Percentiles rank a stretch among this genome's conserved stretches.
phyloP scores from a whole-genome alignment of 139 green algal genomes.

The Picocystis salinarum region DNA sequence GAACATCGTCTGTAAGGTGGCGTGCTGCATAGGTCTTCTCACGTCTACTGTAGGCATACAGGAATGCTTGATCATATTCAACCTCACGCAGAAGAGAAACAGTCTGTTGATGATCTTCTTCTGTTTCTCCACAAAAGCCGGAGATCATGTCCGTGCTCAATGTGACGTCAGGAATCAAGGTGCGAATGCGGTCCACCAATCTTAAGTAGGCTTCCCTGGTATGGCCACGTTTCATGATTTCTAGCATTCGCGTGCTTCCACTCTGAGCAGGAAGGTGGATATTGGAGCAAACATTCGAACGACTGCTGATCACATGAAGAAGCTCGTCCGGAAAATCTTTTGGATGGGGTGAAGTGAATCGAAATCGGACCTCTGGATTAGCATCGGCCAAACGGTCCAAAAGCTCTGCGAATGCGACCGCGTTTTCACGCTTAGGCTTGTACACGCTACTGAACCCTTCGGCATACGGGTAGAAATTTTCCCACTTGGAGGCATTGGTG shows the following conservation, averaged over 20 bases:
- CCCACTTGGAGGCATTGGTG: constrained; percentile 1
- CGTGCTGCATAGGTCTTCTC: constrained; percentile 58
- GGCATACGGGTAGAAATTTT: constrained; percentile 17
- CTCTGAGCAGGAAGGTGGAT: constrained; percentile 84
- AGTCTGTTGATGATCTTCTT: constrained; percentile 58
- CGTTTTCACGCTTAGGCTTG: constrained; percentile 34
- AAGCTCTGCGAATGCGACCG: constrained; percentile 52
- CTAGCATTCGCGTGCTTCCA: constrained; percentile 40
- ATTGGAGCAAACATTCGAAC: constrained; percentile 61
- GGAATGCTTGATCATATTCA: constrained; percentile 57
- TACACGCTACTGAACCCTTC: constrained; percentile 59
- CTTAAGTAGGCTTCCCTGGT: constrained; percentile 59
- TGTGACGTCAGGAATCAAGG: constrained; percentile 34
- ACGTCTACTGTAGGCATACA: constrained; percentile 67
- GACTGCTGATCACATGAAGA: constrained; percentile 27
- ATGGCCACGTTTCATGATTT: constrained; percentile 64
- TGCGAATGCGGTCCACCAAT: constrained; percentile 36
- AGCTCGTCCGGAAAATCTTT: constrained; percentile 56
- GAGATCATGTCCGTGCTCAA: constrained; percentile 74
- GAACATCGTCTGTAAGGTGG: constrained; percentile 45
- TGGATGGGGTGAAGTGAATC: constrained; percentile 78
- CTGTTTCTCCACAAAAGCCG: constrained; percentile 76
- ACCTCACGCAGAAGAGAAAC: constrained; percentile 41
- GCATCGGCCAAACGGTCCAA: constrained; percentile 39
- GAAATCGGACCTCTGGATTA: constrained; percentile 66